A percentile compares a stretch with the other conserved stretches of the same genome.
These are phyloP conservation scores for Eutypella sp. DNA, from an alignment of 2,329 filamentous ascomycete genomes.

Conservation along the genomic window DNA sequence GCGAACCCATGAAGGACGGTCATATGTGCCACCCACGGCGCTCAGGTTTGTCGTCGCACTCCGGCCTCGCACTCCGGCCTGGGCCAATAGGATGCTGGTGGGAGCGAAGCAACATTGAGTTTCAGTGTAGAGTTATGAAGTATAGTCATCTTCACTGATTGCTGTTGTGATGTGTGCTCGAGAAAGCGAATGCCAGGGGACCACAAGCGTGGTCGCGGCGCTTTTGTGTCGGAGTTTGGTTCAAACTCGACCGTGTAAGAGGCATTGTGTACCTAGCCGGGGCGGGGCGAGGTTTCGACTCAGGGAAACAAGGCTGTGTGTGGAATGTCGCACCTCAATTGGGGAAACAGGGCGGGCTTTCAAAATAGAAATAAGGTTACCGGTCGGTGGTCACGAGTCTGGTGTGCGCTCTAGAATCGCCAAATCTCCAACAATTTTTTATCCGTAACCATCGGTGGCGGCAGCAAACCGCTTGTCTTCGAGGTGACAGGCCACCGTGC, in stretches of 20 bases:
- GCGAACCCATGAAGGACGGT: not conserved
- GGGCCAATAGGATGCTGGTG: constrained; percentile 17
- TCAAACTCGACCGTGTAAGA: constrained; percentile 6
- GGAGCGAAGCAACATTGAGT: constrained; percentile 11
- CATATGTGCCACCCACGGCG: constrained; percentile 13
- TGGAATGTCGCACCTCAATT: constrained; percentile 16
- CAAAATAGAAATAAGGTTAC: constrained; percentile 9
- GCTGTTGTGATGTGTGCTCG: not conserved
- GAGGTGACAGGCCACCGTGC: not conserved
- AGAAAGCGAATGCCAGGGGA: constrained; percentile 4
- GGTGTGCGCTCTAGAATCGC: not conserved
- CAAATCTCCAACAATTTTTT: too few relatives aligned
- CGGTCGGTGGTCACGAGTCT: not conserved
- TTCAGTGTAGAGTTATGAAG: constrained; percentile 1
- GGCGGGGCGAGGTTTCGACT: constrained; percentile 6
- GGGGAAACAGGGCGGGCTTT: constrained; percentile 7
- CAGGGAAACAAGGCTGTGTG: constrained; percentile 12
- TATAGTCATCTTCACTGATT: not conserved
- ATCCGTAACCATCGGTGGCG: too few relatives aligned
- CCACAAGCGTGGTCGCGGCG: constrained; percentile 4
- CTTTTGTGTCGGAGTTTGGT: constrained; percentile 2
- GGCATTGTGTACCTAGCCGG: constrained; percentile 16
- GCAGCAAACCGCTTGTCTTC: too few relatives aligned
- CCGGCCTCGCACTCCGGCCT: too few relatives aligned
- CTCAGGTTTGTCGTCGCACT: constrained; percentile 8